These are phyloP conservation scores for Ophiostoma ips DNA, from an alignment of 2,329 filamentous ascomycete genomes.

Conservation along the genomic window DNA sequence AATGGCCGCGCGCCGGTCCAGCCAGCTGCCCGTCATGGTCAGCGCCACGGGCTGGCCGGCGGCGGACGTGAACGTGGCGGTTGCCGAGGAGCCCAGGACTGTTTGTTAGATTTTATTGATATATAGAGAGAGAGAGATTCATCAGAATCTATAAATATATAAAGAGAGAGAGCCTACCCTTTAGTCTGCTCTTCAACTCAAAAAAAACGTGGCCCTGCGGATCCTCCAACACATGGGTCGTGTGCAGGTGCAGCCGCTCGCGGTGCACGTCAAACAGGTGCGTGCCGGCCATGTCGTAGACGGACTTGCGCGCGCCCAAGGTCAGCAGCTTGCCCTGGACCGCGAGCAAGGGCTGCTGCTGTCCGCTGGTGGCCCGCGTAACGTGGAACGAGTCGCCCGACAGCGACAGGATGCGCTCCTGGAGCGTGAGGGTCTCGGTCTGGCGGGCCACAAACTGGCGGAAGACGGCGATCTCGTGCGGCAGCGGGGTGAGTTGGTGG, in stretches of 20 bases:
- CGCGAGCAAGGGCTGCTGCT: constrained; percentile 37
- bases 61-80: constrained; percentile 40
- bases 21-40: constrained; percentile 47
- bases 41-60: constrained; percentile 32
- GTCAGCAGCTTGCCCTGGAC: constrained; percentile 41
- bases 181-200: constrained; percentile 41
- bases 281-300: constrained; percentile 37
- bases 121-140: neutral
- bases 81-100: constrained; percentile 42
- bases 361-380: constrained; percentile 37
- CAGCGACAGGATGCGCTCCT: constrained; percentile 47
- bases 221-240: constrained; percentile 36
- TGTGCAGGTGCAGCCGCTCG: constrained; percentile 35
- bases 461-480: constrained; percentile 11
- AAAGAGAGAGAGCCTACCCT: constrained; percentile 23
- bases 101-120: neutral
- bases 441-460: constrained; percentile 7
- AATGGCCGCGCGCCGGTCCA: constrained; percentile 44
- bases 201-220: constrained; percentile 32
- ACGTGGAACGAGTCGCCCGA: constrained; percentile 52
- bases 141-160: too few relatives aligned
- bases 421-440: constrained; percentile 38
- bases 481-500: constrained; percentile 5
- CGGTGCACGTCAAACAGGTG: constrained; percentile 46
- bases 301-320: constrained; percentile 39